A percentile compares a stretch with the other conserved stretches of the same genome.
Evolutionary conservation across 1,139 yeast genomes (phyloP).

Genomic region (Diutina sp.): DNA sequence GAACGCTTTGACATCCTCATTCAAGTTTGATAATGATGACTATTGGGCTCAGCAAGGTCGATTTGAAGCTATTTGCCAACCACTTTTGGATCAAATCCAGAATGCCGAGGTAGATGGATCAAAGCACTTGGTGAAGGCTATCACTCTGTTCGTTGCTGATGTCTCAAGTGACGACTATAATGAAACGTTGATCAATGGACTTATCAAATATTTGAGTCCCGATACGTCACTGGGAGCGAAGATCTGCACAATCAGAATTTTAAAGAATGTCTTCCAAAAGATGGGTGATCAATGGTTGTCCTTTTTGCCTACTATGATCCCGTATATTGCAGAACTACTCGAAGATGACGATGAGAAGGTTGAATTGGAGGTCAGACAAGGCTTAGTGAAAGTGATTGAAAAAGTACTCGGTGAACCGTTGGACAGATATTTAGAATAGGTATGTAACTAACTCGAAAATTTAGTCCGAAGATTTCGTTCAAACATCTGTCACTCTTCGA

Average conservation of each 20-base stretch:
- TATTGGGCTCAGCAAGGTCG: slow-evolving; percentile 87
- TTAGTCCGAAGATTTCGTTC: too few relatives aligned
- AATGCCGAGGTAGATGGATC: slow-evolving; percentile 62
- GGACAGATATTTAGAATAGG: slow-evolving; percentile 53
- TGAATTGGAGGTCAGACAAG: slow-evolving; percentile 81
- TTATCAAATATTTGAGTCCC: slow-evolving; percentile 23
- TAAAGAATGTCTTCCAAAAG: slow-evolving; percentile 75
- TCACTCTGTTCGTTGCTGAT: slow-evolving; percentile 61
- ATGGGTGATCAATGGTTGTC: slow-evolving; percentile 93
- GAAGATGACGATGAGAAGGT: slow-evolving; percentile 95
- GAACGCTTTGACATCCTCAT: slow-evolving; percentile 62
- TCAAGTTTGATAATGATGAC: slow-evolving; percentile 83
- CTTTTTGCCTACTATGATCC: slow-evolving; percentile 86
- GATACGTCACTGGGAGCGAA: slow-evolving; percentile 30
- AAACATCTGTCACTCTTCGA: too few relatives aligned
- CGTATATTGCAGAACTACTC: slow-evolving; percentile 84
- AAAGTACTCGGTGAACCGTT: slow-evolving; percentile 89
- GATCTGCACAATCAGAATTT: slow-evolving; percentile 71
- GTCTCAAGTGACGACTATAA: slow-evolving; percentile 81
- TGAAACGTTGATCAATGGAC: slow-evolving; percentile 25
- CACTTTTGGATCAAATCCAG: slow-evolving; percentile 53
- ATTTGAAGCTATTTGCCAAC: slow-evolving; percentile 55
- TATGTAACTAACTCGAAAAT: neutral
- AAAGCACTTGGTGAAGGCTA: slow-evolving; percentile 66
- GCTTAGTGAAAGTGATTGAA: slow-evolving; percentile 87